A percentile compares a stretch with the other conserved stretches of the same genome.
These are phyloP conservation scores for Aechmea fasciata DNA, from an alignment of 176 grass and related monocot species.

Conservation along the genomic window DNA sequence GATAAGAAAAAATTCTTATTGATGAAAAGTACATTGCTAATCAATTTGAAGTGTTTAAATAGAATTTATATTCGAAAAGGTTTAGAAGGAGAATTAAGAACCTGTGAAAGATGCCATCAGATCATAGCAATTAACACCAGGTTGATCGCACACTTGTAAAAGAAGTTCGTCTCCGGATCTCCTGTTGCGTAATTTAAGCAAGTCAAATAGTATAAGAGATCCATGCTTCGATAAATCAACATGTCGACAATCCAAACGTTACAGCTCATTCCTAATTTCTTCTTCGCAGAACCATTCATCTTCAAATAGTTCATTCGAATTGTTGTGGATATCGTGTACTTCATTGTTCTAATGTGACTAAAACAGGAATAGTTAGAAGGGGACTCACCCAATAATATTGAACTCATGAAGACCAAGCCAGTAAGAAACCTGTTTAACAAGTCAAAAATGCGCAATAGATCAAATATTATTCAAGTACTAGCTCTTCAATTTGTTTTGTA, in stretches of 20 bases:
- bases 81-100: background rate
- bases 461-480: background rate
- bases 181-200: constrained; percentile 16
- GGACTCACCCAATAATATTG: constrained; percentile 30
- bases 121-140: constrained; percentile 39
- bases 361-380: background rate
- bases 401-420: constrained; percentile 35
- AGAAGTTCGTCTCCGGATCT: constrained; percentile 21
- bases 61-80: too few relatives aligned
- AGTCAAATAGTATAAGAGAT: too few relatives aligned
- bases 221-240: too few relatives aligned
- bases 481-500: background rate
- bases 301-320: too few relatives aligned
- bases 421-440: constrained; percentile 24
- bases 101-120: constrained; percentile 37
- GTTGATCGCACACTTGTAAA: constrained; percentile 29
- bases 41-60: too few relatives aligned
- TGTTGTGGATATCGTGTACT: too few relatives aligned
- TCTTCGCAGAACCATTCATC: too few relatives aligned
- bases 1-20: too few relatives aligned
- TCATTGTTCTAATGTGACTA: too few relatives aligned
- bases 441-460: constrained; percentile 5
- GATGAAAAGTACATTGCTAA: too few relatives aligned
- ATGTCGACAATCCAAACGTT: too few relatives aligned
- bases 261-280: too few relatives aligned